Evolutionary conservation across 164 flowering plant genomes (phyloP), one percentile per base, ranked within the genome.

Genomic region (Piper betle): DNA sequence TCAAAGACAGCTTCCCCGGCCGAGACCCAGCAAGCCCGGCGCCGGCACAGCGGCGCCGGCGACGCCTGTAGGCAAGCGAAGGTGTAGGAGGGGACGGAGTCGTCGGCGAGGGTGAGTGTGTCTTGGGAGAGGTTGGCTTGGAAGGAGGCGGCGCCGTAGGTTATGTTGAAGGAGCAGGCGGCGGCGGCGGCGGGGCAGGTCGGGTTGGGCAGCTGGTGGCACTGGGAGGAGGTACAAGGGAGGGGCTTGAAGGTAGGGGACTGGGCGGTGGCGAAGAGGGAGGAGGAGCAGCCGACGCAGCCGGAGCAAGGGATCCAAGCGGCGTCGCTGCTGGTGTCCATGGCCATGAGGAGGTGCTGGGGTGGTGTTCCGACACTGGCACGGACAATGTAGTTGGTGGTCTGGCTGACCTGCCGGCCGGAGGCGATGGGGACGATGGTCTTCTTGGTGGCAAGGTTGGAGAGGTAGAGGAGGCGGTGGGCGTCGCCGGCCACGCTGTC

Each of bases 251-350:
- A 93, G 37, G 84, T 66, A 16, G 87, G 64, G 25, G 97, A 89
- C 69, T 62, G 73, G 19, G 60, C 63, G 2, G 88, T 41, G 62
- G 60, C 60, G 69, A 86, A 86, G 1, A 70, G 43, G 43, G 75
- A 62, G 50, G 86, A 66, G 9, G 85, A 62, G 77, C 98, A 93
- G 6, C 96, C 98, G 10, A 73, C 66, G 66, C 98, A 93, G 61
- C 94, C 97, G 39, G 62, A 16, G 69, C 99, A 94, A 2, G 99
- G 99, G 0, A 94, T 3, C 96, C 92, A 90, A 11, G 96, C 91
- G 58, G 76, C 88, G 56, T 91, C 99, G 61, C 69, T 91, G 76
- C 96, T 83, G 39, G 81, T 91, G 58, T 94, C 99, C 71, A 94
- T 20, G 52, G 89, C 94, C 87, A 94, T 72, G 54, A 84, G 75